Evolutionary conservation across 2,329 filamentous ascomycete species (phyloP).

Genomic region (Stagonosporopsis cucurbitacearum): DNA sequence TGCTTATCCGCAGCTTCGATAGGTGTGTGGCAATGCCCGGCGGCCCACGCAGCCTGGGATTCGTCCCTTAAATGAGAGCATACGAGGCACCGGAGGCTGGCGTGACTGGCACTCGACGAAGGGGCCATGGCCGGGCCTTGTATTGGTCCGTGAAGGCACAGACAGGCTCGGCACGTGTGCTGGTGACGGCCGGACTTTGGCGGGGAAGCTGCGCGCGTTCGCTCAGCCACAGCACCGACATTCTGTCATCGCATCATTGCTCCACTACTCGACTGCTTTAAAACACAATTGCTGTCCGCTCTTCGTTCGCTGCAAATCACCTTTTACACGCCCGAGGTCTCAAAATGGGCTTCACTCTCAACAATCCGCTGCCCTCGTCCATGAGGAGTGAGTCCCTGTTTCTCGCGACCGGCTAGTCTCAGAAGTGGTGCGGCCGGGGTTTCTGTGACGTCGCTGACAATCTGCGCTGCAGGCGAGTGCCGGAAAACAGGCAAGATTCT

Average conservation of each 20-base stretch:
- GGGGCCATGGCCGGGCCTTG: not conserved
- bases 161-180: conserved; percentile 13
- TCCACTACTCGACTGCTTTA: conserved; percentile 9
- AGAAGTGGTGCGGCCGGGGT: not conserved
- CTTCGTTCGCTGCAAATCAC: conserved; percentile 8
- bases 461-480: conserved; percentile 76
- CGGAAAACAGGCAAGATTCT: conserved; percentile 97
- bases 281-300: not conserved
- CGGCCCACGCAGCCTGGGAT: too few relatives aligned
- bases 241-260: conserved; percentile 16
- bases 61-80: too few relatives aligned
- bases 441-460: conserved; percentile 45
- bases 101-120: too few relatives aligned
- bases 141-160: not conserved
- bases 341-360: conserved; percentile 57
- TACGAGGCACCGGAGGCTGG: too few relatives aligned
- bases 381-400: conserved; percentile 56
- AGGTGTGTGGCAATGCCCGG: too few relatives aligned
- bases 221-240: conserved; percentile 14
- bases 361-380: conserved; percentile 61
- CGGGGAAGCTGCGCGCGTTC: conserved; percentile 9
- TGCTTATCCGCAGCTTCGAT: too few relatives aligned
- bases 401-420: conserved; percentile 4
- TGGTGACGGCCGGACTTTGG: conserved; percentile 12
- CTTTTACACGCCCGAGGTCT: conserved; percentile 1